Percentiles rank a stretch among this genome's conserved stretches.
phyloP scores from a whole-genome alignment of 169 alveolate species.

The Eimeria tenella region DNA sequence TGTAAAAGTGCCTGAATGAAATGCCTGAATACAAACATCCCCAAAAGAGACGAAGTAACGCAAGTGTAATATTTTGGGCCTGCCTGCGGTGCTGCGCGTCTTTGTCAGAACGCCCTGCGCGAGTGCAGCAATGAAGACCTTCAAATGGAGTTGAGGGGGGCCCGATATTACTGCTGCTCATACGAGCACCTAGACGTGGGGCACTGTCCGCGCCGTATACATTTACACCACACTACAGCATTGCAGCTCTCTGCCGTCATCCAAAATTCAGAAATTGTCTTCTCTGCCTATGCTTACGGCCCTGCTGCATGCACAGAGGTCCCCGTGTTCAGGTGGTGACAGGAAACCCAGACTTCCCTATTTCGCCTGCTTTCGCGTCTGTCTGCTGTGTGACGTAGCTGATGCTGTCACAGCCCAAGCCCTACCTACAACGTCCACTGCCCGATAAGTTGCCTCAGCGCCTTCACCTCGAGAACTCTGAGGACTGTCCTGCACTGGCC shows the following conservation, averaged over 20 bases:
- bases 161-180: slow-evolving; percentile 46
- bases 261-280: too few relatives aligned
- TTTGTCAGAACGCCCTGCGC: slow-evolving; percentile 43
- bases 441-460: slow-evolving; percentile 59
- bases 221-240: too few relatives aligned
- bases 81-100: background rate
- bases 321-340: background rate
- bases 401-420: slow-evolving; percentile 36
- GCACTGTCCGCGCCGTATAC: too few relatives aligned
- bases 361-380: background rate
- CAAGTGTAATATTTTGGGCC: background rate
- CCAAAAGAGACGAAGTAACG: background rate
- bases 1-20: background rate
- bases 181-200: slow-evolving; percentile 28
- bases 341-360: background rate
- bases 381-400: slow-evolving; percentile 25
- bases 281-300: too few relatives aligned
- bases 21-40: background rate
- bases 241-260: too few relatives aligned
- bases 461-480: background rate
- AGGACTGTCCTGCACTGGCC: background rate
- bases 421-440: slow-evolving; percentile 43
- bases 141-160: slow-evolving; percentile 41
- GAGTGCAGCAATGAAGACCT: background rate
- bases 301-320: too few relatives aligned